Percentiles rank a stretch among this genome's conserved stretches.
These are phyloP conservation scores for Sarocladium brachiariae DNA, from an alignment of 2,329 filamentous ascomycete species.

Conservation along the genomic window DNA sequence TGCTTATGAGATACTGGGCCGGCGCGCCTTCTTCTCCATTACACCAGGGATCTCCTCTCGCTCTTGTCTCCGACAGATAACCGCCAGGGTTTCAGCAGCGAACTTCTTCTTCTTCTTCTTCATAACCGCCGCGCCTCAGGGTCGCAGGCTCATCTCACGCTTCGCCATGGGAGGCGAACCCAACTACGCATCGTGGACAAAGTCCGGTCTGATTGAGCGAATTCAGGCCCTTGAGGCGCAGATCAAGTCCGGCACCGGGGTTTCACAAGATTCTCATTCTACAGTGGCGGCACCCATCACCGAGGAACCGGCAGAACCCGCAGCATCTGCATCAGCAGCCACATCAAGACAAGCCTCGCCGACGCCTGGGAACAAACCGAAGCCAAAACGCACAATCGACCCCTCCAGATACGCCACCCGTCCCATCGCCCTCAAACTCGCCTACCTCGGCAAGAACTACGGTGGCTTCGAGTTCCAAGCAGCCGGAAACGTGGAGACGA, in stretches of 20 bases:
- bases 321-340: conserved; percentile 5
- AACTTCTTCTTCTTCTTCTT: conserved; percentile 10
- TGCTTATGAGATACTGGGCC: neutral
- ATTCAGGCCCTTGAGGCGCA: conserved; percentile 63
- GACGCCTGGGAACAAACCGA: conserved; percentile 27
- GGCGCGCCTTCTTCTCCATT: too few relatives aligned
- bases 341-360: conserved; percentile 9
- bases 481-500: conserved; percentile 65
- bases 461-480: conserved; percentile 87
- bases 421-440: conserved; percentile 84
- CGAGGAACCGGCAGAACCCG: conserved; percentile 10
- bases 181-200: conserved; percentile 61
- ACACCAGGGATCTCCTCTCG: too few relatives aligned
- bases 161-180: conserved; percentile 24
- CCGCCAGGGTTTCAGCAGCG: too few relatives aligned
- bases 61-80: too few relatives aligned
- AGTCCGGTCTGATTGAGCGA: conserved; percentile 59
- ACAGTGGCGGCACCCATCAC: conserved; percentile 1
- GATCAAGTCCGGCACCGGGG: conserved; percentile 34
- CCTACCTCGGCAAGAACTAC: conserved; percentile 85
- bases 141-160: conserved; percentile 9
- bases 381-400: conserved; percentile 57
- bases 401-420: conserved; percentile 75
- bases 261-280: neutral
- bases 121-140: neutral